phyloP scores from a whole-genome alignment of 371 early-diverging fungal species.

The Gilbertella persicaria region DNA sequence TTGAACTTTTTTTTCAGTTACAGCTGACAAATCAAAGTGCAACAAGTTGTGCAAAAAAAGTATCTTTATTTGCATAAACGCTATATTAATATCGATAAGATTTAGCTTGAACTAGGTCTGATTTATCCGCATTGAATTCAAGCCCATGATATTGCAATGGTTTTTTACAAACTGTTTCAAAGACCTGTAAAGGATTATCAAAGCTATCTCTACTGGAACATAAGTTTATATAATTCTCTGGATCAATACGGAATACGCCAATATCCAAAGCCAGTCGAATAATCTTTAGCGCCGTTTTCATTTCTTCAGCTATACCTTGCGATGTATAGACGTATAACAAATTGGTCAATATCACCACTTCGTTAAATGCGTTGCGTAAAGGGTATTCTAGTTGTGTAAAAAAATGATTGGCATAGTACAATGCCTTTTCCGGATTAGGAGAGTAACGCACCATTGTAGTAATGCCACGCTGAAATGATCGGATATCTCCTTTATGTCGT shows the following conservation, averaged over 20 bases:
- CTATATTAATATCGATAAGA: background rate
- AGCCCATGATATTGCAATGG: background rate
- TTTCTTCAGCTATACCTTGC: background rate
- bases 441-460: slow-evolving; percentile 23
- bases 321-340: slow-evolving; percentile 7
- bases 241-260: background rate
- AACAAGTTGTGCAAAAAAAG: too few species aligned
- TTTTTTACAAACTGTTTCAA: background rate
- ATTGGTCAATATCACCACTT: slow-evolving; percentile 19
- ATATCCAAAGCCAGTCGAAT: background rate
- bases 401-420: slow-evolving; percentile 7
- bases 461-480: slow-evolving; percentile 2
- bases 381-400: slow-evolving; percentile 5
- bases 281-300: slow-evolving; percentile 3
- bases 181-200: background rate
- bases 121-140: slow-evolving; percentile 4
- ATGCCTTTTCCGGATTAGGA: slow-evolving; percentile 3
- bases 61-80: too few species aligned
- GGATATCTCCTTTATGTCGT: background rate
- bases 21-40: too few species aligned
- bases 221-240: background rate
- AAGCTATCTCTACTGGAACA: background rate
- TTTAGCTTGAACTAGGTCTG: background rate
- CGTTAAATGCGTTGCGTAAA: slow-evolving; percentile 2
- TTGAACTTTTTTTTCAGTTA: too few species aligned